phyloP scores from a whole-genome alignment of 2,329 filamentous ascomycete genomes.

The Penicillium crustosum region DNA sequence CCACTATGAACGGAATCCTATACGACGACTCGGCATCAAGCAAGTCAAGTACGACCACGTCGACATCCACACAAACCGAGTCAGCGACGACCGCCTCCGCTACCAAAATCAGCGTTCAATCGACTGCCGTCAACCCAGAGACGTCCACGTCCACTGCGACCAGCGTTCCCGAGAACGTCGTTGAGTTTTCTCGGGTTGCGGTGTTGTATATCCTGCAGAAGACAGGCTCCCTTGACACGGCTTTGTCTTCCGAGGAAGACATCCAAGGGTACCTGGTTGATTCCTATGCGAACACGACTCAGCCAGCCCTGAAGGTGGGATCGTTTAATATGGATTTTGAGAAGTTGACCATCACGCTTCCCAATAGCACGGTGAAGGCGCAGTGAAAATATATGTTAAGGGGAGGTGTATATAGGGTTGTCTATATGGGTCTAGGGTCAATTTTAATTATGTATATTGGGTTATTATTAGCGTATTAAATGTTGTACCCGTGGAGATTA shows the following conservation, averaged over 20 bases:
- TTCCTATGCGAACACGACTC: conserved; percentile 25
- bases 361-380: conserved; percentile 27
- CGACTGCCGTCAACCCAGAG: neutral
- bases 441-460: neutral
- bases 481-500: neutral
- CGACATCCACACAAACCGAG: conserved; percentile 17
- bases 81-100: conserved; percentile 19
- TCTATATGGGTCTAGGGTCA: neutral
- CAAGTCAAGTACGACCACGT: conserved; percentile 27
- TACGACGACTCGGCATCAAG: conserved; percentile 28
- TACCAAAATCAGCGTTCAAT: neutral
- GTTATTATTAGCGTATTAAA: neutral
- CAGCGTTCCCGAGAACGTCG: conserved; percentile 21
- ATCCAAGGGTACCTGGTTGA: conserved; percentile 35
- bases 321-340: conserved; percentile 38
- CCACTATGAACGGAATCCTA: conserved; percentile 41
- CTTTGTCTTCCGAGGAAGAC: conserved; percentile 30
- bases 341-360: conserved; percentile 35
- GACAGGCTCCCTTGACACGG: conserved; percentile 32
- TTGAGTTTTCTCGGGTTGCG: conserved; percentile 39
- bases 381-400: conserved; percentile 3
- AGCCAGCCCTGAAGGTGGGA: conserved; percentile 21
- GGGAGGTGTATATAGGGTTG: neutral
- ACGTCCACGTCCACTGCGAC: neutral
- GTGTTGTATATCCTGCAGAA: conserved; percentile 45